These are phyloP conservation scores for Hansenula anomala DNA, from an alignment of 1,139 yeast genomes.

Conservation along the genomic window DNA sequence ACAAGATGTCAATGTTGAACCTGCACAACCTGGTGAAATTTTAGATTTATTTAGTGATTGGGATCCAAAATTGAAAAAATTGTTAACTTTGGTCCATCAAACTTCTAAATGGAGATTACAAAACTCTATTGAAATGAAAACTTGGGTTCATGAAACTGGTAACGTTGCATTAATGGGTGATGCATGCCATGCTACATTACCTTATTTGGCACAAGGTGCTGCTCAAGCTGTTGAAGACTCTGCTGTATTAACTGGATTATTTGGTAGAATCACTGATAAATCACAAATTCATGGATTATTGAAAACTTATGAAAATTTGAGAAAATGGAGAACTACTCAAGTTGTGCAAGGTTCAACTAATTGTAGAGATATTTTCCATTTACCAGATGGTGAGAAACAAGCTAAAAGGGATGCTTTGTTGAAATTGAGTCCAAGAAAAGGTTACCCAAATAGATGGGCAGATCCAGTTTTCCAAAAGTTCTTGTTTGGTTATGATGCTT, in stretches of 20 bases:
- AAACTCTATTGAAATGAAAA: constrained; percentile 24
- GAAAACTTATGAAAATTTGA: constrained; percentile 21
- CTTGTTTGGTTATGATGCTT: constrained; percentile 28
- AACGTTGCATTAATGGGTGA: constrained; percentile 31
- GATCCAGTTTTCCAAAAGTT: constrained; percentile 26
- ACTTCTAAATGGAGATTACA: constrained; percentile 31
- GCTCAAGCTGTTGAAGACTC: constrained; percentile 35
- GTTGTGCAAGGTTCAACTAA: constrained; percentile 25
- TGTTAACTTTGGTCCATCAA: constrained; percentile 21
- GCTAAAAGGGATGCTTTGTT: constrained; percentile 18
- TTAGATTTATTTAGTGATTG: constrained; percentile 24
- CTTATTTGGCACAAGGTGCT: constrained; percentile 38
- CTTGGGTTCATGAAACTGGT: constrained; percentile 22
- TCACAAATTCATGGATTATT: constrained; percentile 15
- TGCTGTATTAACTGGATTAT: constrained; percentile 21
- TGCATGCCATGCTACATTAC: constrained; percentile 36
- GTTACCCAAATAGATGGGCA: constrained; percentile 28
- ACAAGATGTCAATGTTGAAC: constrained; percentile 18
- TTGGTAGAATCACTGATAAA: constrained; percentile 13
- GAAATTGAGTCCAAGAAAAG: constrained; percentile 15
- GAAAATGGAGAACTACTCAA: constrained; percentile 27
- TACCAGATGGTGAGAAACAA: constrained; percentile 26
- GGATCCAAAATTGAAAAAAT: constrained; percentile 26
- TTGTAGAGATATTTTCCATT: constrained; percentile 25
- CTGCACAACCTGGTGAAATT: constrained; percentile 24